These are phyloP conservation scores for Rhizopogon roseolus DNA, from an alignment of 768 basidiomycete species.

Conservation along the genomic window DNA sequence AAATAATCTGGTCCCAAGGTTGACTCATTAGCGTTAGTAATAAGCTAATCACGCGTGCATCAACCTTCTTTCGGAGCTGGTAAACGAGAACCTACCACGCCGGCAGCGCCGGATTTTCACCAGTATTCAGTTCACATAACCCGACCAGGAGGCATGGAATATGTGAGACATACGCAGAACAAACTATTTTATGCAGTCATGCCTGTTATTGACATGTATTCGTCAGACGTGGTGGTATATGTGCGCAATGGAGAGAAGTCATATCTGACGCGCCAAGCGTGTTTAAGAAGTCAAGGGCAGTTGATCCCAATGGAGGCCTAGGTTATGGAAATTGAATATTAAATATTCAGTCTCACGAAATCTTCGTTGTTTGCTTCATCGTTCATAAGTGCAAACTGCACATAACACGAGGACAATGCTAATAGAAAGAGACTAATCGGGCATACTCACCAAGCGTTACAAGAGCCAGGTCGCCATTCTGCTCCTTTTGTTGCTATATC, in stretches of 20 bases:
- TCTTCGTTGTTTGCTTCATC: conserved; percentile 45
- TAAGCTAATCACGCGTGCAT: conserved; percentile 63
- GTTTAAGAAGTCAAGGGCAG: conserved; percentile 75
- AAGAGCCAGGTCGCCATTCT: conserved; percentile 48
- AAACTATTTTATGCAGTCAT: conserved; percentile 89
- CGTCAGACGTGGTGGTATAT: neutral
- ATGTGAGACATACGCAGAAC: conserved; percentile 13
- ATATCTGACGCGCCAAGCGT: conserved; percentile 71
- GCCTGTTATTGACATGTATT: conserved; percentile 35
- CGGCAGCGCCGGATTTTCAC: conserved; percentile 91
- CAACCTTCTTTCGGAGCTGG: conserved; percentile 75
- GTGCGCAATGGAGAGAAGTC: conserved; percentile 9
- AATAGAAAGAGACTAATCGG: neutral
- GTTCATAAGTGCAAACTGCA: conserved; percentile 55
- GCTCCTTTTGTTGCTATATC: too few relatives aligned
- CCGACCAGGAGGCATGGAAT: conserved; percentile 1
- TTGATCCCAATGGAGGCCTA: conserved; percentile 56
- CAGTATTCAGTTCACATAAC: conserved; percentile 59
- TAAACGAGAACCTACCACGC: conserved; percentile 82
- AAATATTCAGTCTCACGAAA: conserved; percentile 47
- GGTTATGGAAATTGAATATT: neutral
- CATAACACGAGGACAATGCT: neutral
- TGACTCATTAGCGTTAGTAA: too few relatives aligned
- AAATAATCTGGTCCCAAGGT: too few relatives aligned
- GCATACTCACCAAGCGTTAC: conserved; percentile 56